These are phyloP conservation scores for Grosmannia huntii DNA, from an alignment of 2,329 filamentous ascomycete species.

Conservation along the genomic window DNA sequence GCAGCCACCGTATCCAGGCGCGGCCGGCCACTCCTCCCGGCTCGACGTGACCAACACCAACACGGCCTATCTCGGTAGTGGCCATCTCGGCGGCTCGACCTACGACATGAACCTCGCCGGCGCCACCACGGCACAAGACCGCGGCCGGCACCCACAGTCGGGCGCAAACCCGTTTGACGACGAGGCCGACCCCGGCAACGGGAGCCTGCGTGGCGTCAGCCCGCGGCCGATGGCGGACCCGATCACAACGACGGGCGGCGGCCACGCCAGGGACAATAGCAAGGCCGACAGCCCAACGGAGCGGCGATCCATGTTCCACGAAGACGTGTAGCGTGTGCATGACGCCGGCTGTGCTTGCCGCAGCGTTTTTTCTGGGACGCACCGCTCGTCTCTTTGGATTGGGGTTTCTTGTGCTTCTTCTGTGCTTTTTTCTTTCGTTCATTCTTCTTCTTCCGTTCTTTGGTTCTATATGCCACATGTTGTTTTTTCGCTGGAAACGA, in stretches of 20 bases:
- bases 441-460: neutral
- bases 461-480: no score
- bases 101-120: slow-evolving; percentile 36
- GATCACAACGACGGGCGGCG: slow-evolving; percentile 17
- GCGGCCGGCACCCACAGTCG: slow-evolving; percentile 25
- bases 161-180: slow-evolving; percentile 55
- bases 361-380: neutral
- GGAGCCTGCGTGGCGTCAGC: slow-evolving; percentile 57
- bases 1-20: slow-evolving; percentile 15
- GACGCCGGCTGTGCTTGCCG: neutral
- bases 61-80: slow-evolving; percentile 10
- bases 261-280: slow-evolving; percentile 20
- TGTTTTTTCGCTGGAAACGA: no score
- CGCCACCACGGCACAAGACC: slow-evolving; percentile 15
- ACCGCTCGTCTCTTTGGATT: no score
- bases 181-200: slow-evolving; percentile 45
- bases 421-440: neutral
- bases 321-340: slow-evolving; percentile 42
- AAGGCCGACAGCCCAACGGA: slow-evolving; percentile 48
- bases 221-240: slow-evolving; percentile 54
- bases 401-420: neutral
- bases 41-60: slow-evolving; percentile 4
- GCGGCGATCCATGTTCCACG: slow-evolving; percentile 56
- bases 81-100: slow-evolving; percentile 19
- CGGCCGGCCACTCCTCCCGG: slow-evolving; percentile 17